A percentile compares a stretch with the other conserved stretches of the same genome.
These are phyloP conservation scores for Magnusiomyces tetraspermus DNA, from an alignment of 1,139 yeast genomes.

Conservation along the genomic window DNA sequence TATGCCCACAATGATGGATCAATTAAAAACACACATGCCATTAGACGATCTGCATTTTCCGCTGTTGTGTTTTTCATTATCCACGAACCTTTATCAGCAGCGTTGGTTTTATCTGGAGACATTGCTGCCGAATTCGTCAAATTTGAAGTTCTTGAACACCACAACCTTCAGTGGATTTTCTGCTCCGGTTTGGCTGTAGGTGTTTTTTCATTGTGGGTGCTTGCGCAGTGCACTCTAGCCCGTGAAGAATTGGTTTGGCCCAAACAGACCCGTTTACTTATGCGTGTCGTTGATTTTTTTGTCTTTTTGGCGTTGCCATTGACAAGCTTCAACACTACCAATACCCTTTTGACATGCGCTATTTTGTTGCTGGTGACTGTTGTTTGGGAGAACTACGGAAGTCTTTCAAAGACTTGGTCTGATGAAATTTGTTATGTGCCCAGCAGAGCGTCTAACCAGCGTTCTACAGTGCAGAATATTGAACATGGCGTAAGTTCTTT, in stretches of 20 bases:
- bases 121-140: conserved; percentile 45
- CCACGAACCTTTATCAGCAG: conserved; percentile 41
- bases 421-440: background rate
- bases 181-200: conserved; percentile 12
- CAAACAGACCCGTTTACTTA: conserved; percentile 8
- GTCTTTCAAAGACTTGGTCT: background rate
- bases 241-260: conserved; percentile 7
- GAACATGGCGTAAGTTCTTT: background rate
- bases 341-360: conserved; percentile 3
- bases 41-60: conserved; percentile 41
- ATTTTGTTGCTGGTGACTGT: conserved; percentile 9
- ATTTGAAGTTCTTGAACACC: background rate
- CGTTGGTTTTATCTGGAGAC: conserved; percentile 44
- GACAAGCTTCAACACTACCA: conserved; percentile 5
- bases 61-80: conserved; percentile 43
- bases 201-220: conserved; percentile 11
- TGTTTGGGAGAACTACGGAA: conserved; percentile 14
- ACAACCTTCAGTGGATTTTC: conserved; percentile 12
- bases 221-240: conserved; percentile 8
- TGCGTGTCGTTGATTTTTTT: conserved; percentile 9
- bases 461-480: background rate
- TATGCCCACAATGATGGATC: conserved; percentile 49
- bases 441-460: background rate
- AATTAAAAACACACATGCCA: conserved; percentile 43
- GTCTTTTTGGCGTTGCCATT: conserved; percentile 11